Base-by-base conservation (phyloP, 352 stramenopile species). In the Phytophthora agathidicida region DNA sequence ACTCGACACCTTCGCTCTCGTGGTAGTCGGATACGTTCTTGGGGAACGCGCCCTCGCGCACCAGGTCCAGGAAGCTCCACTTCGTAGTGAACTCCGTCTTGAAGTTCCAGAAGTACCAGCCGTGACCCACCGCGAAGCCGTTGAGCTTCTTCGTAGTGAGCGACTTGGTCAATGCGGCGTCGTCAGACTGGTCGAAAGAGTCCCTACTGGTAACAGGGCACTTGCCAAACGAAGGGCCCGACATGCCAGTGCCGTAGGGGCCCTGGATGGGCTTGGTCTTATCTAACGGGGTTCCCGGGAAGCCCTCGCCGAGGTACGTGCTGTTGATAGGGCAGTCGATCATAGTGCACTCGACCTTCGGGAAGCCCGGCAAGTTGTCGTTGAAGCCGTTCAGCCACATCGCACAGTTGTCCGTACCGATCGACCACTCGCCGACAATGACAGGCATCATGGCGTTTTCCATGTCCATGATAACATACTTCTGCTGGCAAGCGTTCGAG, bases 61-160 rank as follows among this genome's bases (percentile, higher is more conserved):
- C 63, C 16, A 91, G 65, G 36, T 80, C 59, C 67, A 98, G 73
- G 55, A 97, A 98, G 35, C 88, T 93, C 94, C 93, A 98, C 38
- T 88, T 83, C 19, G 83, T 82, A 22, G 91, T 80, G 19, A 98
- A 71, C 66, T 98, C 93, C 1, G 92, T 98, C 59, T 96, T 91
- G 68, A 98, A 98, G 73, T 98, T 98, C 94, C 92, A 98, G 66
- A 98, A 98, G 78, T 97, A 98, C 73, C 92, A 97, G 16, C 94
- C 94, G 74, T 98, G 93, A 32, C 89, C 91, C 39, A 96, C 70
- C 1, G 80, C 82, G 48, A 97, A 98, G 8, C 84, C 86, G 65
- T 94, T 94, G 10, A 98, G 87, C 67, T 98, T 97, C 68, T 97
- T 98, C 13, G 88, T n/a, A n/a, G 80, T 88, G 10, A 98, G 58